These are phyloP conservation scores for Dothistroma pini DNA, from an alignment of 2,329 filamentous ascomycete species.

Conservation along the genomic window DNA sequence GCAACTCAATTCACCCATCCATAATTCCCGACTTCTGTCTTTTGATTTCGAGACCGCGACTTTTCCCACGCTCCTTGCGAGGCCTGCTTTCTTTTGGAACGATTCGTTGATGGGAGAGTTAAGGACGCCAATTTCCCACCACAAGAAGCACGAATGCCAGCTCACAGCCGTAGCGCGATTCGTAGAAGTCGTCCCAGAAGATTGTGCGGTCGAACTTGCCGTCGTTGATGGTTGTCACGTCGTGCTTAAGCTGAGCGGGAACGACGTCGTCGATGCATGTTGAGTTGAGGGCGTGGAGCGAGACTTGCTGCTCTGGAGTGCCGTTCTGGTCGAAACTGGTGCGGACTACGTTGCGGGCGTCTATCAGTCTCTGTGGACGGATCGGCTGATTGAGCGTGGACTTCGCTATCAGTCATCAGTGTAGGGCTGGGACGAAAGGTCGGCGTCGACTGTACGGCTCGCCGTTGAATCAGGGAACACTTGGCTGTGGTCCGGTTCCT, in stretches of 20 bases:
- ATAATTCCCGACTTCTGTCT: slow-evolving; percentile 1
- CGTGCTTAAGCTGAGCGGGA: slow-evolving; percentile 28
- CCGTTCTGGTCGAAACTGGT: slow-evolving; percentile 22
- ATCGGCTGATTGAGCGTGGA: no score
- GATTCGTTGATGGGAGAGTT: slow-evolving; percentile 3
- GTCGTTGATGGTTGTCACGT: slow-evolving; percentile 28
- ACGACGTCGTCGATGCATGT: slow-evolving; percentile 28
- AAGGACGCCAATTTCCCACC: background rate
- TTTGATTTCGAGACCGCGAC: slow-evolving; percentile 4
- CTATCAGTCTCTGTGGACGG: slow-evolving; percentile 58
- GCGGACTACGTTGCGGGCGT: slow-evolving; percentile 51
- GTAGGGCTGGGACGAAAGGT: no score
- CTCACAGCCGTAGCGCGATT: slow-evolving; percentile 5
- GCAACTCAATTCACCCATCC: slow-evolving; percentile 1
- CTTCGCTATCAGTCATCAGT: no score
- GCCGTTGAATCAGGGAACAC: no score
- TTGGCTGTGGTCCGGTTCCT: no score
- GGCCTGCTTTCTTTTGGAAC: slow-evolving; percentile 1
- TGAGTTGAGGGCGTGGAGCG: slow-evolving; percentile 25
- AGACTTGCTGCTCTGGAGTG: slow-evolving; percentile 16
- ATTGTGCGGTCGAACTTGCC: slow-evolving; percentile 21
- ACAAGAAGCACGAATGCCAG: slow-evolving; percentile 10
- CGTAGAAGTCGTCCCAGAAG: slow-evolving; percentile 9
- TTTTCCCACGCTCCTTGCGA: background rate
- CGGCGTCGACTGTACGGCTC: no score